phyloP scores from a whole-genome alignment of 139 green algal genomes.

The Chlorella sorokiniana region DNA sequence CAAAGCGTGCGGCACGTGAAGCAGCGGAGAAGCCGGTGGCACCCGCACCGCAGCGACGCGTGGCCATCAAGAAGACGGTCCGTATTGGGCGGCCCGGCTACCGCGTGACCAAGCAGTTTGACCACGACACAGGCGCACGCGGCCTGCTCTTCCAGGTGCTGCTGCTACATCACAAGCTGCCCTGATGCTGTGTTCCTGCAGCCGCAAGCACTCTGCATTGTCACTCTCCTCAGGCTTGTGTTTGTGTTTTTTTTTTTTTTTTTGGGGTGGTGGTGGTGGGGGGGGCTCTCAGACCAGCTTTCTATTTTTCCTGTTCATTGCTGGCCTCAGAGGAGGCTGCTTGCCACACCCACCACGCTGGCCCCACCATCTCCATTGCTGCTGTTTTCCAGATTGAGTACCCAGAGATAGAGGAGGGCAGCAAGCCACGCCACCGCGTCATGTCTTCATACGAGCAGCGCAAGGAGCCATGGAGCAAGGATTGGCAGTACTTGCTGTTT shows the following conservation, averaged over 20 bases:
- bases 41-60: slow-evolving; percentile 71
- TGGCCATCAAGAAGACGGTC: slow-evolving; percentile 79
- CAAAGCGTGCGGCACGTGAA: slow-evolving; percentile 95
- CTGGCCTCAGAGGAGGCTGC: neutral
- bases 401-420: slow-evolving; percentile 95
- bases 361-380: neutral
- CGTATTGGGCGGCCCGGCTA: slow-evolving; percentile 96
- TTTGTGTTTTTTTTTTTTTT: no score
- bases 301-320: neutral
- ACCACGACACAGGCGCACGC: slow-evolving; percentile 72
- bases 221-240: no score
- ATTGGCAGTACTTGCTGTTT: slow-evolving; percentile 98
- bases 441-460: slow-evolving; percentile 97
- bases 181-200: neutral
- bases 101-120: slow-evolving; percentile 98
- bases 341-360: neutral
- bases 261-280: no score
- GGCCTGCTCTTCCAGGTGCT: slow-evolving; percentile 96
- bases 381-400: slow-evolving; percentile 85
- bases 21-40: slow-evolving; percentile 82
- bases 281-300: no score
- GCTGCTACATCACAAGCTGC: neutral
- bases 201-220: neutral
- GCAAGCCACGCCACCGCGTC: slow-evolving; percentile 92
- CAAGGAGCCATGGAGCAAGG: slow-evolving; percentile 87